Conservation (phyloP, 139 green algal species). For the Tetraselmis striata region DNA sequence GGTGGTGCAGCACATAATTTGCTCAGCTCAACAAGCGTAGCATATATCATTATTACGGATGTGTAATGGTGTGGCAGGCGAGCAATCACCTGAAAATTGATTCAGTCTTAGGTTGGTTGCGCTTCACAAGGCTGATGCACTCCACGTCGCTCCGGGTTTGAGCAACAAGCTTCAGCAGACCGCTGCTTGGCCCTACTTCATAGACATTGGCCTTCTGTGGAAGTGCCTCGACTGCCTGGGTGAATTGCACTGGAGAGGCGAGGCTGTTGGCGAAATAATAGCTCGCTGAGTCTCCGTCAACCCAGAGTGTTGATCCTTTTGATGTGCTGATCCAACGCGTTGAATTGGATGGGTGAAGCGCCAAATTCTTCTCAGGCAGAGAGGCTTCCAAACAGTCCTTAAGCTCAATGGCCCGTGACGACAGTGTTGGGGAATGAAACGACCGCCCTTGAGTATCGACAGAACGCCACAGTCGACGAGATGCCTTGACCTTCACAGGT, state of each 20-base stretch:
- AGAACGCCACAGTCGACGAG: background rate
- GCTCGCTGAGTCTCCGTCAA: background rate
- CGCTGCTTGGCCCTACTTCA: background rate
- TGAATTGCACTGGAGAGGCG: background rate
- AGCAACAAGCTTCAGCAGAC: background rate
- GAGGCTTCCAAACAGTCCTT: background rate
- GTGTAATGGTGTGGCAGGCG: too few species aligned
- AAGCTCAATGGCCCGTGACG: background rate
- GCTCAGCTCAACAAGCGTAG: too few species aligned
- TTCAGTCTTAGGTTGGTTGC: background rate
- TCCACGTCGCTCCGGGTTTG: background rate
- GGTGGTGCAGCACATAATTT: too few species aligned
- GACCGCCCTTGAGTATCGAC: background rate
- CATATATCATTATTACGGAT: too few species aligned
- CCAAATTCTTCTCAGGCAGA: too few species aligned
- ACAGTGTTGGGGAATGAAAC: background rate
- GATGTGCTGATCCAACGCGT: background rate
- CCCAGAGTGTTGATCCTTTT: conserved; percentile 1
- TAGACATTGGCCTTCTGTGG: background rate
- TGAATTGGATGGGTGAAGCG: background rate
- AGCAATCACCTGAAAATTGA: background rate
- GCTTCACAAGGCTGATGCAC: background rate
- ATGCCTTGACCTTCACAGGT: background rate
- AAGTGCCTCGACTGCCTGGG: background rate
- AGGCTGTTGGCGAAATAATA: background rate